phyloP scores from a whole-genome alignment of 129 eudicot species.

The Saposhnikovia divaricata region DNA sequence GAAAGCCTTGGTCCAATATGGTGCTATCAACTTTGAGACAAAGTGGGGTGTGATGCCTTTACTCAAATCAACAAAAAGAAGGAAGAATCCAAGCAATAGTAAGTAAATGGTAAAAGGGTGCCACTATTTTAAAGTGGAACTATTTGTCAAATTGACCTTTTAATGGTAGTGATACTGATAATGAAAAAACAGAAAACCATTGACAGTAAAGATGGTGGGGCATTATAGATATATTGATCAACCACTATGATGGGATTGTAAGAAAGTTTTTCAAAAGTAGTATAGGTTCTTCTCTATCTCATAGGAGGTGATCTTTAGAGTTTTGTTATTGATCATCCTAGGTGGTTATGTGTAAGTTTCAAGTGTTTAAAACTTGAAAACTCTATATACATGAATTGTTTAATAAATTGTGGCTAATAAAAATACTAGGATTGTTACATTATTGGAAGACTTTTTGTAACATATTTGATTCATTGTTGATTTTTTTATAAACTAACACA shows the following conservation, averaged over 20 bases:
- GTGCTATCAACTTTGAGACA: not conserved
- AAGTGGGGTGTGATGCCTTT: not conserved
- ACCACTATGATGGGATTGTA: not conserved
- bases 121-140: not conserved
- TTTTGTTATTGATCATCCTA: not conserved
- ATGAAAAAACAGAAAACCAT: not conserved
- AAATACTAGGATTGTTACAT: not conserved
- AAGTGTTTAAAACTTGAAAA: not conserved
- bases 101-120: not conserved
- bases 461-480: not conserved
- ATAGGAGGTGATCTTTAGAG: not conserved
- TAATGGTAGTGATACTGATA: not conserved
- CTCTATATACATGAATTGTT: not conserved
- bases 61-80: not conserved
- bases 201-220: slow-evolving; percentile 4
- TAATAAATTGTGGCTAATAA: not conserved
- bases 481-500: not conserved
- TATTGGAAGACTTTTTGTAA: not conserved
- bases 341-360: slow-evolving; percentile 10
- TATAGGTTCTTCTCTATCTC: not conserved
- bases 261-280: not conserved
- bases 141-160: not conserved
- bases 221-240: not conserved
- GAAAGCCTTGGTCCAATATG: not conserved
- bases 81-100: not conserved